Evolutionary conservation across 371 early-diverging fungal species (phyloP).

Genomic region (Apophysomyces ossiformis): DNA sequence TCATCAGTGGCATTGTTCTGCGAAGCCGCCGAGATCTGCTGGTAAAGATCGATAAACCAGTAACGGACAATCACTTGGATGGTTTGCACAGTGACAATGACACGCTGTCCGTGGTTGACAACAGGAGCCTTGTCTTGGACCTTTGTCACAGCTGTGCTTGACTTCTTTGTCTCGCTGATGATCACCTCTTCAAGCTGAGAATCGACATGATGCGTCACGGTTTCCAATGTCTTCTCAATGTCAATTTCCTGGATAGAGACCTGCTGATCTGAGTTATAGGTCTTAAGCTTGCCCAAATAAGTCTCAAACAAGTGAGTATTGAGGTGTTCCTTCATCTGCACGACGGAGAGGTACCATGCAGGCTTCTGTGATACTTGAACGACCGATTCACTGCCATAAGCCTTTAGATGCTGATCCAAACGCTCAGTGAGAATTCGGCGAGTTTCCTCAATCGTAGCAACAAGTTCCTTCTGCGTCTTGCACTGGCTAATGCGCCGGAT

Average conservation of each 20-base stretch:
- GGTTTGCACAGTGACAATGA: slow-evolving; percentile 22
- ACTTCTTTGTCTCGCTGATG: slow-evolving; percentile 9
- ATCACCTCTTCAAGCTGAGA: slow-evolving; percentile 18
- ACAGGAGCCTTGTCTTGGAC: background rate
- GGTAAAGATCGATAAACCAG: slow-evolving; percentile 25
- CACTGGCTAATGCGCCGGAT: slow-evolving; percentile 26
- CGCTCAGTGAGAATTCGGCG: slow-evolving; percentile 26
- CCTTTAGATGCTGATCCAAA: slow-evolving; percentile 23
- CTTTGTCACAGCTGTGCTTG: background rate
- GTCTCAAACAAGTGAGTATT: slow-evolving; percentile 15
- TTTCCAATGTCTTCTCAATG: slow-evolving; percentile 2
- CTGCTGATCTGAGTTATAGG: slow-evolving; percentile 17
- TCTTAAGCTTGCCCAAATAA: slow-evolving; percentile 10
- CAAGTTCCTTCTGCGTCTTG: slow-evolving; percentile 29
- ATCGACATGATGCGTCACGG: slow-evolving; percentile 15
- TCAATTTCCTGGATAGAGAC: slow-evolving; percentile 17
- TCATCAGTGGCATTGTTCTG: slow-evolving; percentile 23
- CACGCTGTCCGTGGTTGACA: slow-evolving; percentile 2
- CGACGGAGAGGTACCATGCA: slow-evolving; percentile 9
- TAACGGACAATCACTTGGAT: slow-evolving; percentile 28
- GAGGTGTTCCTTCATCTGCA: background rate
- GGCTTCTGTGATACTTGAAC: slow-evolving; percentile 33
- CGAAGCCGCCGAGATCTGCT: slow-evolving; percentile 16
- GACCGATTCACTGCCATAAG: slow-evolving; percentile 21
- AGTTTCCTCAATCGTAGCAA: slow-evolving; percentile 30